phyloP scores from a whole-genome alignment of 305 asterid species.

The Fraxinus latifolia region DNA sequence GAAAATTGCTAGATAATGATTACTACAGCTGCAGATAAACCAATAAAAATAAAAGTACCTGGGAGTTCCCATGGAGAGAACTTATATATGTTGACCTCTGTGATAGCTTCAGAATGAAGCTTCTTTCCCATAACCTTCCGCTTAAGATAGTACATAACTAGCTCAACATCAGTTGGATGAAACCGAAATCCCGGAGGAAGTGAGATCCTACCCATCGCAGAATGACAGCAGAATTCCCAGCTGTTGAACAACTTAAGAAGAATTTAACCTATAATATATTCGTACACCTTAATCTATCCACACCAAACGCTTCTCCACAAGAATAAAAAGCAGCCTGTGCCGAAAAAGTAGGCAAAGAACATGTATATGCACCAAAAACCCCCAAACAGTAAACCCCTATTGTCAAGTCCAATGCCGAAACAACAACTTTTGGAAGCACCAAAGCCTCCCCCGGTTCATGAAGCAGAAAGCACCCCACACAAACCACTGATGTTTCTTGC shows the following conservation, averaged over 20 bases:
- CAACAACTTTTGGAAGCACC: slow-evolving; percentile 52
- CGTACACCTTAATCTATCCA: slow-evolving; percentile 16
- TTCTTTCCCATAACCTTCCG: slow-evolving; percentile 67
- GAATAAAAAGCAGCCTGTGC: slow-evolving; percentile 1
- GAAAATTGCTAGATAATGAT: not conserved
- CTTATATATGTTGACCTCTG: slow-evolving; percentile 70
- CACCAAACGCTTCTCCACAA: slow-evolving; percentile 19
- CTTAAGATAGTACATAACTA: slow-evolving; percentile 77
- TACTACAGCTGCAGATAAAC: not conserved
- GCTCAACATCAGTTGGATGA: slow-evolving; percentile 85
- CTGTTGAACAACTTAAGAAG: slow-evolving; percentile 18
- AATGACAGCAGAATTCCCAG: slow-evolving; percentile 16
- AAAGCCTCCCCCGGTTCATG: slow-evolving; percentile 66
- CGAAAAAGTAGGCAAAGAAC: slow-evolving; percentile 3
- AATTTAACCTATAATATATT: slow-evolving; percentile 20
- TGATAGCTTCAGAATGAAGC: slow-evolving; percentile 57
- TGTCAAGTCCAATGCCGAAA: slow-evolving; percentile 85
- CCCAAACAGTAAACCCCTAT: slow-evolving; percentile 19
- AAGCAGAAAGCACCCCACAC: slow-evolving; percentile 61
- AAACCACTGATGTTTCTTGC: slow-evolving; percentile 58
- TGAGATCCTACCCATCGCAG: slow-evolving; percentile 35
- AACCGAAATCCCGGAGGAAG: slow-evolving; percentile 92
- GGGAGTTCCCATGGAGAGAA: slow-evolving; percentile 90
- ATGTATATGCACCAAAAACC: slow-evolving; percentile 25
- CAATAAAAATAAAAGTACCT: slow-evolving; percentile 38